Conservation (phyloP, 2,329 filamentous ascomycete species). For the Paecilomyces niveus region DNA sequence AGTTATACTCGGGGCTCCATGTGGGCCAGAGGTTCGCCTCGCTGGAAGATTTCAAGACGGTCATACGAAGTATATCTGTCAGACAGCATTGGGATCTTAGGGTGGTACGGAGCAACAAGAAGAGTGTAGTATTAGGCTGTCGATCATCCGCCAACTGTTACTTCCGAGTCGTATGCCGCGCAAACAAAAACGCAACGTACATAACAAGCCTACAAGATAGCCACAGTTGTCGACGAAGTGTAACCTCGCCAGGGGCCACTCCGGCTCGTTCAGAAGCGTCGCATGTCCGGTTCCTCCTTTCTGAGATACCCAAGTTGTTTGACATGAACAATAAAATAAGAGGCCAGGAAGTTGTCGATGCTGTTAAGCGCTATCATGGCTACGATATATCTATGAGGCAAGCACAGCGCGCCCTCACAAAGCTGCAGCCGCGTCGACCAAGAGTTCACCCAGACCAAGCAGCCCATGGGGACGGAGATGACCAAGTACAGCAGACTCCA, state of each 20-base stretch:
- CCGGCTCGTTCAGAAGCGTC: slow-evolving; percentile 34
- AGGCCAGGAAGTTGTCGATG: slow-evolving; percentile 32
- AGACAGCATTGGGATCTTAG: slow-evolving; percentile 35
- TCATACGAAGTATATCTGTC: slow-evolving; percentile 34
- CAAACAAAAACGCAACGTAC: slow-evolving; percentile 34
- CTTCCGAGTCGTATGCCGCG: slow-evolving; percentile 34
- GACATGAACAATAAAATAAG: slow-evolving; percentile 30
- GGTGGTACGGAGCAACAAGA: slow-evolving; percentile 34
- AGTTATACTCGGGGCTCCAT: slow-evolving; percentile 33
- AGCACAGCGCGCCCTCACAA: slow-evolving; percentile 30
- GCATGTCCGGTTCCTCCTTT: slow-evolving; percentile 32
- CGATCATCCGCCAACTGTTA: slow-evolving; percentile 31
- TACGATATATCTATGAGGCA: slow-evolving; percentile 34
- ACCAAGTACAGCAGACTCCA: not conserved
- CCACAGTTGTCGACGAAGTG: slow-evolving; percentile 28
- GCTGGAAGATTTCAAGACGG: slow-evolving; percentile 32
- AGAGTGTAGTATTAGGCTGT: slow-evolving; percentile 35
- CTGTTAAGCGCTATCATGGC: slow-evolving; percentile 34
- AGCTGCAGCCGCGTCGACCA: slow-evolving; percentile 24
- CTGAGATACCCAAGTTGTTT: slow-evolving; percentile 34
- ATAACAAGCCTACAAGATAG: slow-evolving; percentile 33
- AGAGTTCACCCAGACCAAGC: slow-evolving; percentile 3
- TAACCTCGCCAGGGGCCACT: slow-evolving; percentile 20
- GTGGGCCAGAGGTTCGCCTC: slow-evolving; percentile 32
- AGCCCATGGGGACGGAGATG: not conserved